Base-by-base conservation (phyloP, 1,284 basidiomycete genomes). In the Violaceomyces palustris region DNA sequence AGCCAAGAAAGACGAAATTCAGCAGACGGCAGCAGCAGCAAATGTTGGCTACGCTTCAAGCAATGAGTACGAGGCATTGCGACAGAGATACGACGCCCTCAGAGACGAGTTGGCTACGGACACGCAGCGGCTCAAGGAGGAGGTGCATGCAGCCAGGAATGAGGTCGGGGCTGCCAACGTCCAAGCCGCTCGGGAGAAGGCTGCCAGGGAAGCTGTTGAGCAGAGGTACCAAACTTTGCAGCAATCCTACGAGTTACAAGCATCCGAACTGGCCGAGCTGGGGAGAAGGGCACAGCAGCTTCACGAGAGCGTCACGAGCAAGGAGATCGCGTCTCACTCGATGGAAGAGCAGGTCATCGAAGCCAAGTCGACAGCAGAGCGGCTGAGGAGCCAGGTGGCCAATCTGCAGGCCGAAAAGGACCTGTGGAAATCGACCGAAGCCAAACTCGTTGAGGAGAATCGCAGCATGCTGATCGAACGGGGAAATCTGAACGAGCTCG, bases 341-440 rank as follows among this genome's bases (percentile, higher is more conserved):
- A 12, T 79, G 80, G 32, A 74, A 80, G 44, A 85, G 85, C 59
- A 83, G 84, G 57, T 83, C 83, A 36, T 57, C 29, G 41, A 58
- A 14, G 41, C 45, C 2, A 50, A 42, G 11, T 45, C 58, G 4
- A 46, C 35, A 17, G 27, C 55, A n/a, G 64, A 69, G 45, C 58
- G 53, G 19, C 44, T 67, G 15, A 82, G 87, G 6, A 88, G 86
- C 58, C 90, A 94, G 66, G 81, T 79, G 49, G 85, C 87, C 1
- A 89, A 86, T 63, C 79, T 93, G 24, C 82, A 85, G 23, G 88
- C 89, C 0, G 92, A 96, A 79, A 90, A 88, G 78, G 85, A 84
- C 64, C 40, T 67, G 24, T 50, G 50, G 43, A 58, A 62, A 41
- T 46, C 49, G 2, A 39, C 60, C 17, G 60, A 64, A 30, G 26